Base-by-base conservation (phyloP, 176 grass and related monocot genomes). In the Sorghum bicolor region DNA sequence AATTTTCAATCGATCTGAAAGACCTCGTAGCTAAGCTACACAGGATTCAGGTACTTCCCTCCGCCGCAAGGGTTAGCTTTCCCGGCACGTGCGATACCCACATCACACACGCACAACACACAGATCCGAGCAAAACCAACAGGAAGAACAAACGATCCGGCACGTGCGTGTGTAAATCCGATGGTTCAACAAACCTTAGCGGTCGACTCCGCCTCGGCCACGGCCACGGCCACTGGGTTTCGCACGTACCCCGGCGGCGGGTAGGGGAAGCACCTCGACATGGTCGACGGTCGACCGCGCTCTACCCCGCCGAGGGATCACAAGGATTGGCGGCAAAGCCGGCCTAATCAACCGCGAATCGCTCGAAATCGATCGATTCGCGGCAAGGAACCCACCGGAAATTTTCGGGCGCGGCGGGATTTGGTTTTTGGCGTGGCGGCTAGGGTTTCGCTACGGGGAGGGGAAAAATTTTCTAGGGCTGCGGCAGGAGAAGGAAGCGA, bases 91-190 rank as follows among this genome's bases (percentile, higher is more conserved):
- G 80, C 80, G 80, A 75, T 37, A 38, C 88, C 88, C 84, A 69
- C 61, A 83, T 80, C 68, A 68, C 75, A 85, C 87, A 83, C 75
- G 88, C 75, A 69, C 88, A 86, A 83, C 37, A 84, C 73, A 80
- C 57, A 87, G 80, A 83, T 90, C 84, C 69, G 84, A 69, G 79
- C 60, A 47, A 73, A 90, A 83, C 75, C 88, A 79, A 47, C 5
- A 90, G 79, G 79, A 61, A 74, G 79, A 79, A 33, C 74, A 82
- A 72, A 90, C 22, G 88, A 90, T 86, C 88, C 66, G 80, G 80
- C 60, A 90, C n/a, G 80, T 83, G 88, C 84, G 88, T 83, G 88
- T 90, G 84, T 74, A 90, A 90, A 90, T 90, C 88, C 84, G 88
- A 90, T 69, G 74, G 84, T 83, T 90, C 68, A 83, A 90, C 88